These are phyloP conservation scores for Striga hermonthica DNA, from an alignment of 305 asterid genomes.

Conservation along the genomic window DNA sequence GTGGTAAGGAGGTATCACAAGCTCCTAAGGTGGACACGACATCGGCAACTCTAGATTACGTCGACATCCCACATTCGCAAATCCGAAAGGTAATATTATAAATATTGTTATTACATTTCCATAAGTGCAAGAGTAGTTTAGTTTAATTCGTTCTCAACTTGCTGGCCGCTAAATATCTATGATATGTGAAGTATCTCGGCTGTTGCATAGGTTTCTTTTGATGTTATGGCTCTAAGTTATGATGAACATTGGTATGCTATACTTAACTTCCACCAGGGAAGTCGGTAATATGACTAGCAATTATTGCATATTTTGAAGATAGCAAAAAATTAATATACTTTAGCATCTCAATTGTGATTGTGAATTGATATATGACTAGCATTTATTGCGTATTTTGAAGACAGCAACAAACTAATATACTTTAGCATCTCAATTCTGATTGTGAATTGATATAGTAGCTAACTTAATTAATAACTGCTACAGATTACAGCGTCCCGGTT, in stretches of 20 bases:
- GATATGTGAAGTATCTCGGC: constrained; percentile 19
- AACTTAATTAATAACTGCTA: constrained; percentile 26
- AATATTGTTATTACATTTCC: constrained; percentile 8
- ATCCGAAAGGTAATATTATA: constrained; percentile 71
- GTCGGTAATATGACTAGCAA: constrained; percentile 1
- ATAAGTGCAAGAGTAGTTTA: constrained; percentile 18
- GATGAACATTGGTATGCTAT: constrained; percentile 13
- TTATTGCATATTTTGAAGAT: constrained; percentile 6
- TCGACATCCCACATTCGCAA: constrained; percentile 82
- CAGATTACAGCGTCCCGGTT: constrained; percentile 95
- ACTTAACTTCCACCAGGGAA: constrained; percentile 14
- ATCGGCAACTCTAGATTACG: constrained; percentile 56
- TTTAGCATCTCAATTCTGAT: constrained; percentile 22
- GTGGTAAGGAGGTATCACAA: constrained; percentile 60
- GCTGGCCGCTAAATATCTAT: constrained; percentile 10
- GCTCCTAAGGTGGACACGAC: constrained; percentile 55
- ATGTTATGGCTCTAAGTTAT: constrained; percentile 13
- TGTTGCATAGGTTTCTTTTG: neutral
- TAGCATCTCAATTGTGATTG: constrained; percentile 22
- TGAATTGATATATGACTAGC: constrained; percentile 5
- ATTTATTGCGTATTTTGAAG: neutral
- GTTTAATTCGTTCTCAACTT: constrained; percentile 10
- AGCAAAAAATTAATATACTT: neutral
- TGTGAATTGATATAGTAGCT: neutral
- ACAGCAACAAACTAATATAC: neutral